Base-by-base conservation (phyloP, 2,329 filamentous ascomycete species). In the Fusarium mangiferae region DNA sequence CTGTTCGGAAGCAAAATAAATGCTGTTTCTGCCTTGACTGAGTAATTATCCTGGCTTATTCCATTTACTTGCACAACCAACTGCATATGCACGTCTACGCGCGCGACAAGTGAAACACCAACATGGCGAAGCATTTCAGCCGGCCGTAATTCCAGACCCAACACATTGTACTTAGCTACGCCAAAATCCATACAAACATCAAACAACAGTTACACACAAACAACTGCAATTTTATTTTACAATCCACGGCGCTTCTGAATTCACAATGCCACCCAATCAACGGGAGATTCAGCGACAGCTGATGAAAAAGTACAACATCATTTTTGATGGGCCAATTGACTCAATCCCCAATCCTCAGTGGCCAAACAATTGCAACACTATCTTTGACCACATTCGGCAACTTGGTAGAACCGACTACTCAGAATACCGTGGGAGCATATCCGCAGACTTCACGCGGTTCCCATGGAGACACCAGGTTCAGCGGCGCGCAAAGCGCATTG, bases 1-100 rank as follows among this genome's bases (percentile, higher is more conserved):
- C 13, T 17, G 13, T 1, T 17, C 0, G 20, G 9, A 10, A 0
- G 7, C 0, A 2, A 7, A 22, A n/a, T 6, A 28, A 28, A 17
- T 6, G 0, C 20, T 13, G 6, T 38, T 39, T n/a, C 20, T 39
- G 24, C 14, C 24, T 54, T 11, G 24, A 6, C 14, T 8, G 3
- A 26, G 3, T 3, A 5, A 28, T 26, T 10, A n/a, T 17, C 18
- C 24, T 10, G 6, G 28, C 7, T 28, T 17, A 20, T 14, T 22
- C 0, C 17, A 20, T 11, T 20, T 36, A 6, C 4, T 22, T 26
- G n/a, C n/a, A 38, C 10, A 1, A 20, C 48, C 38, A 56, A 44
- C 30, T 38, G 30, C 49, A 56, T 15, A 24, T 42, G 30, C n/a
- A 44, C 14, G 4, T 1, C 18, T 24, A 62, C 28, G 48, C 38